Percentiles rank a stretch among this genome's conserved stretches.
These are phyloP conservation scores for Chaetoscypha palmicola DNA, from an alignment of 2,329 filamentous ascomycete genomes.

Conservation along the genomic window DNA sequence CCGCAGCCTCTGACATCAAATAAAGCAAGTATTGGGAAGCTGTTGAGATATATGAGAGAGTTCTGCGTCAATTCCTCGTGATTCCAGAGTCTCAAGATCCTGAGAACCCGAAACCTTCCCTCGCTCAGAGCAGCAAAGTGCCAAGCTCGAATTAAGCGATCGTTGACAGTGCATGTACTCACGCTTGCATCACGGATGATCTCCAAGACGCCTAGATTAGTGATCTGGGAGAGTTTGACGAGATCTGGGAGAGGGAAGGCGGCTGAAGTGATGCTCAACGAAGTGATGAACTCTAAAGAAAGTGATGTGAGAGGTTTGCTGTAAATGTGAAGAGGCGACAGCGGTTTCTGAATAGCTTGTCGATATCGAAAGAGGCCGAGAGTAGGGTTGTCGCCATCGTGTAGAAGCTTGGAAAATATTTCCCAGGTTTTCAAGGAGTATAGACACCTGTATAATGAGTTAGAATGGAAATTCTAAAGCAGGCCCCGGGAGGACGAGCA, in stretches of 20 bases:
- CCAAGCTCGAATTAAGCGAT: conserved; percentile 30
- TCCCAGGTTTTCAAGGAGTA: conserved; percentile 26
- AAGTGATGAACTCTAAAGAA: conserved; percentile 28
- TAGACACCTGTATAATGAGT: conserved; percentile 14
- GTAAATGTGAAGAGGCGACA: conserved; percentile 22
- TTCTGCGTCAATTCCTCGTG: conserved; percentile 24
- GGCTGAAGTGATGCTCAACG: conserved; percentile 28
- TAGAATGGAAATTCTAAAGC: neutral
- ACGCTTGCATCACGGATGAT: conserved; percentile 16
- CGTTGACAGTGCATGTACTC: conserved; percentile 14
- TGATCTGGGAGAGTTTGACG: conserved; percentile 27
- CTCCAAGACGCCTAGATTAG: conserved; percentile 29
- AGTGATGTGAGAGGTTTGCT: conserved; percentile 23
- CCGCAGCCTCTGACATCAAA: conserved; percentile 26
- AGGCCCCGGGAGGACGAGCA: neutral
- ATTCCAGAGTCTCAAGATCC: conserved; percentile 29
- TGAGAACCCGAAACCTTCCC: conserved; percentile 26
- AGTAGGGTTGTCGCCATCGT: conserved; percentile 10
- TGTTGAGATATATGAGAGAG: conserved; percentile 27
- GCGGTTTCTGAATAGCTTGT: conserved; percentile 19
- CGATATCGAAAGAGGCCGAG: conserved; percentile 23
- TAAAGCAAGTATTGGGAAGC: conserved; percentile 28
- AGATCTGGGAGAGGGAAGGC: conserved; percentile 22
- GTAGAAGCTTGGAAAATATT: conserved; percentile 25
- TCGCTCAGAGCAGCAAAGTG: conserved; percentile 20